Base-by-base conservation (phyloP, 495 filamentous ascomycete species). In the Penicillium ochrochloron region DNA sequence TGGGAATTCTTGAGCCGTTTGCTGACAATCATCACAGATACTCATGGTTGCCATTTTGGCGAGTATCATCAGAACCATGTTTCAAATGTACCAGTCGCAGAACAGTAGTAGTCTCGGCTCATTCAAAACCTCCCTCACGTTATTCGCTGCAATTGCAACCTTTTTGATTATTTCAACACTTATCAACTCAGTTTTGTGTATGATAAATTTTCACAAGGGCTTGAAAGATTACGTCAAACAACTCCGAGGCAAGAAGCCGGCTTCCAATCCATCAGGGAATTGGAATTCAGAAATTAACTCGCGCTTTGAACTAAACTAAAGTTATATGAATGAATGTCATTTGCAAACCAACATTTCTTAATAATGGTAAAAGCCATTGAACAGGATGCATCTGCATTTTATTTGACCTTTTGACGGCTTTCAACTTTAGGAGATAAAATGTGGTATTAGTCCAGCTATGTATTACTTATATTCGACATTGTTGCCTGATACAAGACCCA, bases 191-290 rank as follows among this genome's bases (percentile, higher is more conserved):
- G 55, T 69, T 19, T n/a, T 62, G 42, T 71, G 69, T 55, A 69
- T 71, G 23, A 15, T 66, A 15, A 69, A 69, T 29, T 71, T 71
- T 34, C 48, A 59, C 12, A 71, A 71, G 51, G 69, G 69, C 31
- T 39, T 71, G 56, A 71, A 69, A 3, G 44, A 63, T 11, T 12
- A 76, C 44, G 63, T 67, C 29, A 54, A 59, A 14, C 55, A 59
- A 11, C 37, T 46, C 1, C 35, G 59, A 27, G 34, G 35, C 14
- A 52, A 8, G 14, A n/a, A 59, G 48, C 59, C 54, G 2, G 33
- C 27, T 25, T 35, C 53, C 14, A 44, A 61, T 46, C n/a, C 35
- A 25, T 54, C 56, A 10, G 51, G 58, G 33, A 4, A 44, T 27
- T 53, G 21, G 53, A 46, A 19, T 25, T 17, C 52, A 39, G 59